A percentile compares a stretch with the other conserved stretches of the same genome.
phyloP scores from a whole-genome alignment of 75 land plant genomes.

The Pinus tabuliformis region DNA sequence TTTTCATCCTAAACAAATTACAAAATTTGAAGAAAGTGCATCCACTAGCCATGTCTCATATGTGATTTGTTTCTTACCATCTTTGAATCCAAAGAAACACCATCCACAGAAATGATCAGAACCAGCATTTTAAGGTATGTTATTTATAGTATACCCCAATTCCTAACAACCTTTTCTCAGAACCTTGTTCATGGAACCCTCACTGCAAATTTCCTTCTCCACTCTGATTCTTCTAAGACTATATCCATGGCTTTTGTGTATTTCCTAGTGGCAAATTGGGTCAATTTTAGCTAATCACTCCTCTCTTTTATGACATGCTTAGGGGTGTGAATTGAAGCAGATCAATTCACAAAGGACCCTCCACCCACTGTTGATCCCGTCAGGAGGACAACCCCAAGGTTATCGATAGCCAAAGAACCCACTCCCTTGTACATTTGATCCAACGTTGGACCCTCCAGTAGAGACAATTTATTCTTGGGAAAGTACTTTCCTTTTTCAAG shows the following conservation, averaged over 20 bases:
- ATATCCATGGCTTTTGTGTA: conserved; percentile 57
- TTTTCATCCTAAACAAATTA: conserved; percentile 39
- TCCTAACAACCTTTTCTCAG: conserved; percentile 61
- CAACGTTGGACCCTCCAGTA: conserved; percentile 65
- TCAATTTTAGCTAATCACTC: conserved; percentile 32
- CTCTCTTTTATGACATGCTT: conserved; percentile 53
- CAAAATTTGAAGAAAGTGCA: conserved; percentile 36
- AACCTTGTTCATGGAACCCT: conserved; percentile 52
- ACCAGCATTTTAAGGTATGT: conserved; percentile 50
- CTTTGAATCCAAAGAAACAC: conserved; percentile 69
- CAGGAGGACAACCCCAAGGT: conserved; percentile 32
- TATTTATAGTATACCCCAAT: conserved; percentile 37
- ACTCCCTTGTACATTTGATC: conserved; percentile 56
- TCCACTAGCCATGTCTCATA: conserved; percentile 80
- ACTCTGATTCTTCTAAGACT: conserved; percentile 57
- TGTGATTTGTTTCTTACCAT: conserved; percentile 59
- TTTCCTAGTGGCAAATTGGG: conserved; percentile 33
- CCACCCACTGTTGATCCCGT: conserved; percentile 84
- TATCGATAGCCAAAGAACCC: conserved; percentile 47
- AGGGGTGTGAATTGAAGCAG: conserved; percentile 67
- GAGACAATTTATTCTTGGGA: conserved; percentile 12
- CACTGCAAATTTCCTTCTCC: conserved; percentile 28
- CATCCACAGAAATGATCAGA: conserved; percentile 72
- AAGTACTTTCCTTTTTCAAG: too few relatives aligned
- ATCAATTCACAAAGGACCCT: conserved; percentile 79